These are phyloP conservation scores for Lasiodiplodia sp. DNA, from an alignment of 2,329 filamentous ascomycete genomes.

Conservation along the genomic window DNA sequence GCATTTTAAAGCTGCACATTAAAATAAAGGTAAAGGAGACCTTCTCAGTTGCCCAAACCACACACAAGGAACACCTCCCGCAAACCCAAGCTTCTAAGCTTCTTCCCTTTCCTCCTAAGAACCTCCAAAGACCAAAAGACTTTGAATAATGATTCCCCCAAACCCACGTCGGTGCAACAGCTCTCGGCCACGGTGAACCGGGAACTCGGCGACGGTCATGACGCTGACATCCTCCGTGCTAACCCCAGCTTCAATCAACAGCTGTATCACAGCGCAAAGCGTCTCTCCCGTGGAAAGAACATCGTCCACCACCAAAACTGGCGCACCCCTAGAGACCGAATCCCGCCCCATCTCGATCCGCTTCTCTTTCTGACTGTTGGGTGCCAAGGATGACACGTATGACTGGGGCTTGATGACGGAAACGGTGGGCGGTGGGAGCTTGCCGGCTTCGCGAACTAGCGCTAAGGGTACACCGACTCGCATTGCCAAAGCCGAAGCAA, in stretches of 20 bases:
- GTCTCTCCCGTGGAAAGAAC: constrained; percentile 65
- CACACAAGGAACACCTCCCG: background rate
- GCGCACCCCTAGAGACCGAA: constrained; percentile 49
- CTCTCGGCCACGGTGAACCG: constrained; percentile 60
- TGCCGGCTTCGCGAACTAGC: constrained; percentile 63
- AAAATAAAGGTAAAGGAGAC: background rate
- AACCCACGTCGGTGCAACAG: constrained; percentile 58
- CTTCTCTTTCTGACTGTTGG: constrained; percentile 39
- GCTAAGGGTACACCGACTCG: constrained; percentile 53
- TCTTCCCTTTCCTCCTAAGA: constrained; percentile 39
- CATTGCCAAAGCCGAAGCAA: constrained; percentile 59
- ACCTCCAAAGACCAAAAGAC: constrained; percentile 61
- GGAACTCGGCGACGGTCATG: constrained; percentile 67
- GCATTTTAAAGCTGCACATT: background rate
- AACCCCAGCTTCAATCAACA: constrained; percentile 57
- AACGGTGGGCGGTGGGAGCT: constrained; percentile 65
- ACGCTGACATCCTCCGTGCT: constrained; percentile 52
- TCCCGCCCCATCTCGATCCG: constrained; percentile 60
- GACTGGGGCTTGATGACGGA: constrained; percentile 59
- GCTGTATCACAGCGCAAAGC: constrained; percentile 59
- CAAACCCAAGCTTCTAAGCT: constrained; percentile 28
- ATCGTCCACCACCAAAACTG: constrained; percentile 67
- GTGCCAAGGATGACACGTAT: constrained; percentile 60
- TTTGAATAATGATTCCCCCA: constrained; percentile 59
- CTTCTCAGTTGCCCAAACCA: background rate